Evolutionary conservation across 129 eudicot species (phyloP).

Genomic region (Artemisia annua): DNA sequence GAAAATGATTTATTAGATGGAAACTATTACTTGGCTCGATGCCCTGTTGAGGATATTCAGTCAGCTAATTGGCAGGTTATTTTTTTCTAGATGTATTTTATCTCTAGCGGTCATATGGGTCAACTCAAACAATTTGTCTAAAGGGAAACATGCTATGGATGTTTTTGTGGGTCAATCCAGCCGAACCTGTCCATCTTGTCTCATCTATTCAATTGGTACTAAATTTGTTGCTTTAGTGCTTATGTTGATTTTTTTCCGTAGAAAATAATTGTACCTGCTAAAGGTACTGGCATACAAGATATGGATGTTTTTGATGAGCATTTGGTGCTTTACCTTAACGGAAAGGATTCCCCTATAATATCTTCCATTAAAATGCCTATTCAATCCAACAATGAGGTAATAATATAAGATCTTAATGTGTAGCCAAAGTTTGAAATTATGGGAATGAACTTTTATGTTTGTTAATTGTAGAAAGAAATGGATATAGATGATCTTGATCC

Average conservation of each 20-base stretch:
- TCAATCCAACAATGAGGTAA: constrained; percentile 49
- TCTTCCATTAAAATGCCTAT: constrained; percentile 82
- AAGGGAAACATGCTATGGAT: too few relatives aligned
- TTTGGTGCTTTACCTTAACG: constrained; percentile 62
- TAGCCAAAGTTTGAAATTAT: background rate
- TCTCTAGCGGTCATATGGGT: background rate
- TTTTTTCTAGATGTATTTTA: constrained; percentile 10
- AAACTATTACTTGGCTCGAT: constrained; percentile 64
- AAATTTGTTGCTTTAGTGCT: constrained; percentile 8
- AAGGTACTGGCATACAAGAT: constrained; percentile 61
- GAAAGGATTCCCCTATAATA: constrained; percentile 54
- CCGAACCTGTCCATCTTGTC: too few relatives aligned
- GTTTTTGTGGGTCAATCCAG: too few relatives aligned
- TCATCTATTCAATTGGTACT: background rate
- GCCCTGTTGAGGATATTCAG: constrained; percentile 52
- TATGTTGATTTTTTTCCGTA: constrained; percentile 22
- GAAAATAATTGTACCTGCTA: constrained; percentile 60
- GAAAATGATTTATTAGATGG: constrained; percentile 36
- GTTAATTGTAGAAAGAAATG: constrained; percentile 49
- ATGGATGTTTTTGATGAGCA: constrained; percentile 80
- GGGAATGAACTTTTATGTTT: background rate
- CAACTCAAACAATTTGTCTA: too few relatives aligned
- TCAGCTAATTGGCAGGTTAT: constrained; percentile 69
- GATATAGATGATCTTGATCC: constrained; percentile 66
- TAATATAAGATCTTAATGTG: background rate